Percentiles rank a stretch among this genome's conserved stretches.
These are phyloP conservation scores for Penicillium ucsense DNA, from an alignment of 495 filamentous ascomycete genomes.

Conservation along the genomic window DNA sequence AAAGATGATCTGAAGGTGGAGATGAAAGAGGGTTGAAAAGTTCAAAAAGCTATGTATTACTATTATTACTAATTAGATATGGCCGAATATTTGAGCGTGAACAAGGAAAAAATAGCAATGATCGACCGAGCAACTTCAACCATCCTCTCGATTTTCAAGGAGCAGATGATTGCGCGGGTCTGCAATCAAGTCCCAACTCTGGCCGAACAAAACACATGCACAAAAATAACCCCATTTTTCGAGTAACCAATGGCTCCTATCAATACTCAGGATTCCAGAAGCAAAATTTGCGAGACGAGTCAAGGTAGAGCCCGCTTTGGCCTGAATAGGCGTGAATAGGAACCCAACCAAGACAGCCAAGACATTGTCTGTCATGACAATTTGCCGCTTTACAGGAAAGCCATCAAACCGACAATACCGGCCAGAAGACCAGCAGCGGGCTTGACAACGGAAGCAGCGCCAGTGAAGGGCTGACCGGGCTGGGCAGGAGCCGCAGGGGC, in stretches of 20 bases:
- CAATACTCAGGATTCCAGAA: conserved; percentile 1
- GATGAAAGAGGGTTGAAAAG: no score
- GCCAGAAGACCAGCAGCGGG: conserved; percentile 28
- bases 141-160: conserved; percentile 1
- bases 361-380: no score
- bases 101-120: conserved; percentile 9
- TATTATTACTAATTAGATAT: conserved; percentile 17
- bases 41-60: conserved; percentile 11
- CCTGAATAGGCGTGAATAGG: background rate
- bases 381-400: conserved; percentile 25
- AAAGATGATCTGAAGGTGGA: no score
- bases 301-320: no score
- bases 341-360: background rate
- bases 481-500: conserved; percentile 4
- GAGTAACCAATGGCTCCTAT: conserved; percentile 1
- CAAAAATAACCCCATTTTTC: conserved; percentile 2
- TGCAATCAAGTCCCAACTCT: conserved; percentile 3
- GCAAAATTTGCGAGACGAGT: no score
- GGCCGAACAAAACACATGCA: conserved; percentile 2
- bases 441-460: conserved; percentile 26
- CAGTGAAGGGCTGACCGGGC: conserved; percentile 18
- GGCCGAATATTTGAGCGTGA: conserved; percentile 1
- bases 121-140: conserved; percentile 18
- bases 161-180: conserved; percentile 8
- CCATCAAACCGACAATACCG: conserved; percentile 31